Evolutionary conservation across 1,284 basidiomycete genomes (phyloP).

Genomic region (Apiotrichum brassicae): DNA sequence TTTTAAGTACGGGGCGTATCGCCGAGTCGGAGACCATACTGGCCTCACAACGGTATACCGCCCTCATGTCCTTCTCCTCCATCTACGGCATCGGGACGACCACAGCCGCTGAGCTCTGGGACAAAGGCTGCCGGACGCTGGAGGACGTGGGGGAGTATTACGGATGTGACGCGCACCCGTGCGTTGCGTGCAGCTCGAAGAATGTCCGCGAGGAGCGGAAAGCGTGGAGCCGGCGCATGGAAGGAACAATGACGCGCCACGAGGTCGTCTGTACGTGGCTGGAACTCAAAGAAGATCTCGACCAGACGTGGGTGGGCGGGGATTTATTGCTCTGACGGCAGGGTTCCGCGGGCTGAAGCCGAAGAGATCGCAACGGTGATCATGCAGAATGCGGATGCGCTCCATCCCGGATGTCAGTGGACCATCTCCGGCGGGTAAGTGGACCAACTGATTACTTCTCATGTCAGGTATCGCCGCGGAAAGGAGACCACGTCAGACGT

Average conservation of each 20-base stretch:
- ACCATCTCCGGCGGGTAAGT: slow-evolving; percentile 42
- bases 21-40: slow-evolving; percentile 36
- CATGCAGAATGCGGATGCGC: slow-evolving; percentile 34
- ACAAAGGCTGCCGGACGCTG: slow-evolving; percentile 37
- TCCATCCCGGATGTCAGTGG: slow-evolving; percentile 35
- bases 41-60: slow-evolving; percentile 28
- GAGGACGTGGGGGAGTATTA: slow-evolving; percentile 38
- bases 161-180: slow-evolving; percentile 16
- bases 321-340: slow-evolving; percentile 7
- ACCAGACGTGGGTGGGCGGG: slow-evolving; percentile 23
- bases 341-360: slow-evolving; percentile 42
- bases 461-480: slow-evolving; percentile 38
- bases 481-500: slow-evolving; percentile 42
- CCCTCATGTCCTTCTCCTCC: slow-evolving; percentile 34
- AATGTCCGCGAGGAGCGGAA: slow-evolving; percentile 28
- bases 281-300: slow-evolving; percentile 36
- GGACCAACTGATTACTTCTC: neutral
- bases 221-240: slow-evolving; percentile 25
- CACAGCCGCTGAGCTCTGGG: slow-evolving; percentile 40
- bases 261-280: slow-evolving; percentile 46
- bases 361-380: slow-evolving; percentile 38
- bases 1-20: slow-evolving; percentile 33
- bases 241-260: slow-evolving; percentile 40
- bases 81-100: slow-evolving; percentile 42
- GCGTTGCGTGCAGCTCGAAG: slow-evolving; percentile 26